phyloP scores from a whole-genome alignment of 2,329 filamentous ascomycete species.

The Botrytis cinerea region DNA sequence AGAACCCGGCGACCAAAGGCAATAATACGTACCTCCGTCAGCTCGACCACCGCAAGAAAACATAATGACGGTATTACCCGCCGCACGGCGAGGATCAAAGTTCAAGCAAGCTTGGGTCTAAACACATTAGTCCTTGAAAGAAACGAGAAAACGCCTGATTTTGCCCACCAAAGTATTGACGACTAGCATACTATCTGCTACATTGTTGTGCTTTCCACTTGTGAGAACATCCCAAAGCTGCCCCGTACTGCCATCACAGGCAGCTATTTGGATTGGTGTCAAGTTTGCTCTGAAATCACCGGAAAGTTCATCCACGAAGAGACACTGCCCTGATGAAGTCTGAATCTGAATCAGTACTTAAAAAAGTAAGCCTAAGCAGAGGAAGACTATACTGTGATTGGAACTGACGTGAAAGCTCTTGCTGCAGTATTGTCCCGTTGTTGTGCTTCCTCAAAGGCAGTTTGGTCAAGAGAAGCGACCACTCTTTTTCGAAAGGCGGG shows the following conservation, averaged over 20 bases:
- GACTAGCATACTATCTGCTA: conserved; percentile 48
- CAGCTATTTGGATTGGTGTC: conserved; percentile 46
- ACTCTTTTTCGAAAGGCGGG: conserved; percentile 1
- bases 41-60: conserved; percentile 45
- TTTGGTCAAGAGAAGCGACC: conserved; percentile 20
- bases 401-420: conserved; percentile 45
- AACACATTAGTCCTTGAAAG: neutral
- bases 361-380: neutral
- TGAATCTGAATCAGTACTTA: conserved; percentile 3
- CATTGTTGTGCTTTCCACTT: conserved; percentile 54
- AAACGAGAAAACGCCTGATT: neutral
- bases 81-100: conserved; percentile 54
- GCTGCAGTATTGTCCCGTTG: conserved; percentile 46
- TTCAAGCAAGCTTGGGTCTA: conserved; percentile 59
- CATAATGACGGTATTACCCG: conserved; percentile 55
- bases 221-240: conserved; percentile 50
- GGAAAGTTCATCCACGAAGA: conserved; percentile 48
- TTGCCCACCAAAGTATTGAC: conserved; percentile 53
- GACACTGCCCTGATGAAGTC: conserved; percentile 45
- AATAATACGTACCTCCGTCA: conserved; percentile 20
- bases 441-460: conserved; percentile 48
- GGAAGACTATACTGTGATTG: conserved; percentile 44
- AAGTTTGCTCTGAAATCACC: conserved; percentile 51
- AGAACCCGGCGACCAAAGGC: neutral
- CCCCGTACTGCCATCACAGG: conserved; percentile 45